phyloP scores from a whole-genome alignment of 2,329 filamentous ascomycete genomes.

The Talaromyces sp. region DNA sequence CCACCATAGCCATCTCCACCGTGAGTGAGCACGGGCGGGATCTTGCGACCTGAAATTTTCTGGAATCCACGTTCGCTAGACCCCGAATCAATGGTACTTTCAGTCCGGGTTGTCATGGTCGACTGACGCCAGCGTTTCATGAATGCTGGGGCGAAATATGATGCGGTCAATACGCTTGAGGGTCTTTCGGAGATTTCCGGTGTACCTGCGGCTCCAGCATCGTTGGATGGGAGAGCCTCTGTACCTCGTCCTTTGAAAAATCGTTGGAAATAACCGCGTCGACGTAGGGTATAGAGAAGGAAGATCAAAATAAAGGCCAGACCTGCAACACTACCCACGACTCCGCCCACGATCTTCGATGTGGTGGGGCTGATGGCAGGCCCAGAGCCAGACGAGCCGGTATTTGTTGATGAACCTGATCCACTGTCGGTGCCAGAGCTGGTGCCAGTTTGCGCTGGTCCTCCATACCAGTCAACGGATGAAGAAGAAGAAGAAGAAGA shows the following conservation, averaged over 20 bases:
- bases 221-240: slow-evolving; percentile 29
- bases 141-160: slow-evolving; percentile 42
- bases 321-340: slow-evolving; percentile 65
- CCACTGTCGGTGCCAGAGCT: slow-evolving; percentile 4
- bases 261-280: slow-evolving; percentile 45
- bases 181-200: slow-evolving; percentile 40
- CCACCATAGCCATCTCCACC: slow-evolving; percentile 52
- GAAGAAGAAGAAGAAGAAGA: too few relatives aligned
- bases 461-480: neutral
- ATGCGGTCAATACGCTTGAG: slow-evolving; percentile 42
- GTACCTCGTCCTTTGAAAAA: slow-evolving; percentile 34
- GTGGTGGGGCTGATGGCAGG: slow-evolving; percentile 39
- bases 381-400: slow-evolving; percentile 10
- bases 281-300: slow-evolving; percentile 45
- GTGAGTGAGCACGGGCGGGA: slow-evolving; percentile 49
- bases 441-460: slow-evolving; percentile 4
- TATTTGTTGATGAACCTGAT: slow-evolving; percentile 13
- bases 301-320: slow-evolving; percentile 53
- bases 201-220: slow-evolving; percentile 19
- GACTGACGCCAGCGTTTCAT: slow-evolving; percentile 47
- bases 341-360: slow-evolving; percentile 61
- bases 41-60: slow-evolving; percentile 53
- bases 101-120: slow-evolving; percentile 37
- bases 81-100: slow-evolving; percentile 35
- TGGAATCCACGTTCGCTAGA: slow-evolving; percentile 53